Evolutionary conservation across 805 yeast genomes (phyloP), one percentile per base, ranked within the genome.

Genomic region (Monosporozyma servazzii): DNA sequence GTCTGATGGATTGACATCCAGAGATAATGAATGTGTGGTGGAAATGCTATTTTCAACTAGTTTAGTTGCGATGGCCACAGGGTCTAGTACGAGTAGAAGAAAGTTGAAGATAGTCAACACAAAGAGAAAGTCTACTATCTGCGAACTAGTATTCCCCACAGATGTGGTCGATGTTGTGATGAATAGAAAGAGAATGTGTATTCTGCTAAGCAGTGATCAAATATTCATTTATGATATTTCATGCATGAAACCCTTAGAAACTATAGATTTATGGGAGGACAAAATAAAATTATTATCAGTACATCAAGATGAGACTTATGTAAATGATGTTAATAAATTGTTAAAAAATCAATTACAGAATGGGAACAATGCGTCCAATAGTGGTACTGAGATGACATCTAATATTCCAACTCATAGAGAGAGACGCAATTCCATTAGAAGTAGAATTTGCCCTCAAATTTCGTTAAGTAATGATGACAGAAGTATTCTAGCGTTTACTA

Each of bases 31-130:
- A 25, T 54, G 62, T 27, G 76, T 86, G 1, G 82, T 88, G 10
- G 96, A 89, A 64, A 90, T 93, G 97, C 77, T 91, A 25, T 91
- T 89, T 62, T 77, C 89, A 43, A 88, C 98, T 0, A 85, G 95
- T 5, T 73, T 91, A 39, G 78, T 93, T 23, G 96, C 95, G 0
- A 71, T 88, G 6, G 95, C 88, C 2, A 91, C 89, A 7, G 71
- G 80, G 48, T 27, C 11, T 13, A 17, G 15, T 6, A 36, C 30
- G 3, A 48, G 29, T 7, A 25, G 21, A 5, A 71, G 86, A 47
- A 77, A 81, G 56, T 70, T 86, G 46, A 78, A 79, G 54, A 80
- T 86, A 43, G 73, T 86, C 47, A 86, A 86, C 66, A 83, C 88
- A 2, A 84, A 85, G 65, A 76, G 90, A 50, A 78, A 78, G 53